Conservation (phyloP, 2,329 filamentous ascomycete genomes). For the Amesomyces nigricolor region DNA sequence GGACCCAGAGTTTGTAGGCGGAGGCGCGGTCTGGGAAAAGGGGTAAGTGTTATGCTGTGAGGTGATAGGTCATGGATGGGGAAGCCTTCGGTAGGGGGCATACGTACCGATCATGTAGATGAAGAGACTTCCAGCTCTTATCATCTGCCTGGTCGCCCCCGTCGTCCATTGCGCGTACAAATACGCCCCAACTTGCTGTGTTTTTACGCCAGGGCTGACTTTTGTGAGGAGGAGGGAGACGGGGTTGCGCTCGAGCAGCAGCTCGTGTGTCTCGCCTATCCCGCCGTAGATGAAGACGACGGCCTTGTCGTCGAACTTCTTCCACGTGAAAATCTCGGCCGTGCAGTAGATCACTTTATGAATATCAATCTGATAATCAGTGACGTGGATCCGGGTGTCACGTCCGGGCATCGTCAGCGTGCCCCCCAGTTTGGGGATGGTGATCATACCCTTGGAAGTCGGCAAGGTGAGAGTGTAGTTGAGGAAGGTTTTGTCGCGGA, state of each 20-base stretch:
- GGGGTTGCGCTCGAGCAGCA: conserved; percentile 34
- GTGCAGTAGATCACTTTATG: conserved; percentile 60
- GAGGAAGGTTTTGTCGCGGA: conserved; percentile 51
- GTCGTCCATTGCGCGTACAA: conserved; percentile 32
- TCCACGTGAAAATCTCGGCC: conserved; percentile 65
- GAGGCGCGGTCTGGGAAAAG: conserved; percentile 50
- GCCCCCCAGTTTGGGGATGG: conserved; percentile 51
- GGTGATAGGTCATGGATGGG: background rate
- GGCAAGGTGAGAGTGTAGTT: conserved; percentile 59
- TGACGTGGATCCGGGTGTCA: conserved; percentile 63
- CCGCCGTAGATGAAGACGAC: conserved; percentile 61
- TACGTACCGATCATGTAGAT: conserved; percentile 44
- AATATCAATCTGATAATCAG: conserved; percentile 59
- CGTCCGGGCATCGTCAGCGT: conserved; percentile 54
- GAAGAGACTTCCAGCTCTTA: conserved; percentile 36
- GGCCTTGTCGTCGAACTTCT: conserved; percentile 54
- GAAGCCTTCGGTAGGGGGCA: background rate
- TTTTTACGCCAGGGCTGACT: conserved; percentile 25
- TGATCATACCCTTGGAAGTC: conserved; percentile 38
- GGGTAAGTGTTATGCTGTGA: conserved; percentile 4
- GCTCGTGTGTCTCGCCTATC: conserved; percentile 56
- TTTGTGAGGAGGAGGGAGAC: background rate
- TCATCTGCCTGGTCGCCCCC: conserved; percentile 27
- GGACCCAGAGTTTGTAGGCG: conserved; percentile 65
- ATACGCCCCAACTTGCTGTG: conserved; percentile 19